Evolutionary conservation across 495 filamentous ascomycete species (phyloP).

Genomic region (Amniculicola lignicola): DNA sequence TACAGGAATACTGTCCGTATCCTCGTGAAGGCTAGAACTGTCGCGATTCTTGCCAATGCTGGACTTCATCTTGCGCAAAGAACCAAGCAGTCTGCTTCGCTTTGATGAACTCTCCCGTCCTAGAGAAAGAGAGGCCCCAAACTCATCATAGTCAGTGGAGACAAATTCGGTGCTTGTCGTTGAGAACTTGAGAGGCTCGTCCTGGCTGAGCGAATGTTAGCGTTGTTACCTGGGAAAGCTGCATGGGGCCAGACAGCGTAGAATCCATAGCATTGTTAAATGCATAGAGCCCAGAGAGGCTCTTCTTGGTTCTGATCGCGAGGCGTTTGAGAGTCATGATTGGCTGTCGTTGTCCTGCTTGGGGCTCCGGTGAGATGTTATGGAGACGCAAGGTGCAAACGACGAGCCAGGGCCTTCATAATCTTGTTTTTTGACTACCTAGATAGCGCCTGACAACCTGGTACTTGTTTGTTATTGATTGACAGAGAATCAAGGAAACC

Average conservation of each 20-base stretch:
- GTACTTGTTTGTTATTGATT: too few species aligned
- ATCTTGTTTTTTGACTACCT: too few species aligned
- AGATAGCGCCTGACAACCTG: too few species aligned
- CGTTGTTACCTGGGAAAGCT: neutral
- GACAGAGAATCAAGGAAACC: too few species aligned
- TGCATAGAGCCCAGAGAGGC: conserved; percentile 23
- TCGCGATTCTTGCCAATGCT: neutral
- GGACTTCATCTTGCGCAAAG: conserved; percentile 7
- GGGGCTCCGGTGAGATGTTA: too few species aligned
- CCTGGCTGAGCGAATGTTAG: neutral
- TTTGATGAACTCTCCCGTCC: conserved; percentile 13
- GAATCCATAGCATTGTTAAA: conserved; percentile 2
- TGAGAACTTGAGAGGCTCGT: neutral
- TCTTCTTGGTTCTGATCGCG: conserved; percentile 24
- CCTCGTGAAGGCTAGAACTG: neutral
- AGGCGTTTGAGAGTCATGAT: conserved; percentile 22
- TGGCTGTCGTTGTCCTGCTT: too few species aligned
- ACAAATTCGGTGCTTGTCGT: neutral
- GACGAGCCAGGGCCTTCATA: too few species aligned
- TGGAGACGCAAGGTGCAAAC: too few species aligned
- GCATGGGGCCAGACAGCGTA: neutral
- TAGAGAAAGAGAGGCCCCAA: neutral
- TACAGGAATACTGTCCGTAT: too few species aligned
- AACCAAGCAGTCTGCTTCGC: conserved; percentile 8
- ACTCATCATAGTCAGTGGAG: neutral